A percentile compares a stretch with the other conserved stretches of the same genome.
Conservation (phyloP, 192 early-diverging fungal species). For the Podila epigama region DNA sequence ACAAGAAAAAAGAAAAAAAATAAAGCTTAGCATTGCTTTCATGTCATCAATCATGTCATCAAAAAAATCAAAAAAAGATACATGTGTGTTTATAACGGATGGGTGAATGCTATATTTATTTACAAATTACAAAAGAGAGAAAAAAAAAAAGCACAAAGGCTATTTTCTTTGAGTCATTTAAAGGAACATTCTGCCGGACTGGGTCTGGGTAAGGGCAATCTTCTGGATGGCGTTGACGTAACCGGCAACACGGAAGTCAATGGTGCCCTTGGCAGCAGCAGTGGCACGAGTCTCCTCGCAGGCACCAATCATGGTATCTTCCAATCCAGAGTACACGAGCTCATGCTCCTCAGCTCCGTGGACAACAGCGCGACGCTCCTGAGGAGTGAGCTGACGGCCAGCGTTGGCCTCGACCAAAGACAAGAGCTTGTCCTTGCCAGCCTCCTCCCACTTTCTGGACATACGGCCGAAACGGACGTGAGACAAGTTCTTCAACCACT, state of each 20-base stretch:
- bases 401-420: conserved; percentile 77
- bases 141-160: too few species aligned
- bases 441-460: conserved; percentile 85
- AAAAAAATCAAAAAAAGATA: too few species aligned
- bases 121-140: too few species aligned
- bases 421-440: conserved; percentile 73
- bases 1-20: background rate
- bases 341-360: conserved; percentile 87
- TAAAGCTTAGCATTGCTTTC: too few species aligned
- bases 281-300: conserved; percentile 78
- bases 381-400: conserved; percentile 73
- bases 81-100: too few species aligned
- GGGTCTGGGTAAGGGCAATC: conserved; percentile 76
- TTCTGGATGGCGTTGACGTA: conserved; percentile 83
- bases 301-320: conserved; percentile 87
- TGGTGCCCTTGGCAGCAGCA: conserved; percentile 62
- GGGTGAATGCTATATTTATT: too few species aligned
- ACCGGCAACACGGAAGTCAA: conserved; percentile 81
- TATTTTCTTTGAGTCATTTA: too few species aligned
- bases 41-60: too few species aligned
- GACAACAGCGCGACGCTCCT: conserved; percentile 78
- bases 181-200: conserved; percentile 81
- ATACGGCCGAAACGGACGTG: conserved; percentile 88
- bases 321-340: conserved; percentile 84
- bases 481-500: conserved; percentile 88